Percentiles rank a stretch among this genome's conserved stretches.
phyloP scores from a whole-genome alignment of 208 protist species.

The Herpetomonas samuelpessoai region DNA sequence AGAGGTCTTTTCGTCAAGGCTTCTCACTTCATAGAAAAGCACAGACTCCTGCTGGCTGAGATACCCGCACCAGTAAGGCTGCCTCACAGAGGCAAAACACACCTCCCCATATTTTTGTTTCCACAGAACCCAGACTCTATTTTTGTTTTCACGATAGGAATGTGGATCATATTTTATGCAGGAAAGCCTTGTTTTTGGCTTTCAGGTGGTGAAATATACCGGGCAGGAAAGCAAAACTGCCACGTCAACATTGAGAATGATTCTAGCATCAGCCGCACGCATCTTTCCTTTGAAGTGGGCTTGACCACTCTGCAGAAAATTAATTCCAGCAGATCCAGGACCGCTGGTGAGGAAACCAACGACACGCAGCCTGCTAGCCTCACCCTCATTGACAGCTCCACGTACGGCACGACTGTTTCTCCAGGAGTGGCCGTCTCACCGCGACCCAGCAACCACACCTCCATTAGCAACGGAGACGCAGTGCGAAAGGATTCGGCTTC shows the following conservation, averaged over 20 bases:
- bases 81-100: constrained; percentile 5
- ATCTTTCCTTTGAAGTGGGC: constrained; percentile 56
- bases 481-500: too few relatives aligned
- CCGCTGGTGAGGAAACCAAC: too few relatives aligned
- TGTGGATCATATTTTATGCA: constrained; percentile 84
- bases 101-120: constrained; percentile 9
- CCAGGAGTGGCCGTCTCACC: too few relatives aligned
- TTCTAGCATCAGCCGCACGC: constrained; percentile 74
- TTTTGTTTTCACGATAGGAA: constrained; percentile 21
- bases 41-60: constrained; percentile 3
- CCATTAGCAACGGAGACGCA: too few relatives aligned
- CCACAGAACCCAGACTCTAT: neutral
- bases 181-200: constrained; percentile 59
- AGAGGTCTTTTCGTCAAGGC: too few relatives aligned
- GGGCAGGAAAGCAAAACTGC: constrained; percentile 58
- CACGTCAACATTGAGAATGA: constrained; percentile 65
- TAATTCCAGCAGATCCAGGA: too few relatives aligned
- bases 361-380: constrained; percentile 43
- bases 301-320: constrained; percentile 6
- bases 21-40: too few relatives aligned
- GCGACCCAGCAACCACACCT: too few relatives aligned
- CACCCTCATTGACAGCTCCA: constrained; percentile 67
- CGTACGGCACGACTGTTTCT: constrained; percentile 53
- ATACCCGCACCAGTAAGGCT: neutral
- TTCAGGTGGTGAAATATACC: constrained; percentile 46